Percentiles rank a stretch among this genome's conserved stretches.
phyloP scores from a whole-genome alignment of 768 basidiomycete genomes.

The Tulasnella sp. region DNA sequence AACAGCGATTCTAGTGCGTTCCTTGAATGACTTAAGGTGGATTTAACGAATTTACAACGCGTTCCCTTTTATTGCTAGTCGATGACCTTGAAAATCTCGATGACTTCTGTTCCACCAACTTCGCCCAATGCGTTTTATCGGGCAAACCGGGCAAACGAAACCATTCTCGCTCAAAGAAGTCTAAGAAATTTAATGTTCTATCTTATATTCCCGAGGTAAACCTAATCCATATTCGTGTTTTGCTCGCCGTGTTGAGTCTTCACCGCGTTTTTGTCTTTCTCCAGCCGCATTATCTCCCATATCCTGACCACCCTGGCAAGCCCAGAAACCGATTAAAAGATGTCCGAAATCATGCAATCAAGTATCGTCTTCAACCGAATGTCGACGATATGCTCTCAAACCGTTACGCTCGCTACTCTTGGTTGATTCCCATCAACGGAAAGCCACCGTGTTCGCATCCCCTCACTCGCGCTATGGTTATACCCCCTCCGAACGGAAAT shows the following conservation, averaged over 20 bases:
- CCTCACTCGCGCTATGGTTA: neutral
- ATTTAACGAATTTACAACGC: too few species aligned
- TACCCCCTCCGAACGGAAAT: neutral
- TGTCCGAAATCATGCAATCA: neutral
- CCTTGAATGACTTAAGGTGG: too few species aligned
- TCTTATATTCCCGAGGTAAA: neutral
- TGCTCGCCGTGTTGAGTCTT: neutral
- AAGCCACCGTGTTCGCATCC: neutral
- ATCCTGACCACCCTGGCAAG: neutral
- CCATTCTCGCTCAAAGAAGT: neutral
- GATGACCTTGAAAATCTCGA: neutral
- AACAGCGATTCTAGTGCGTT: too few species aligned
- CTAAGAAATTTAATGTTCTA: neutral
- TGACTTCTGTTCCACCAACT: neutral
- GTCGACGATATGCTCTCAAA: neutral
- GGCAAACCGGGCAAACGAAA: neutral
- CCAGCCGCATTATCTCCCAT: neutral
- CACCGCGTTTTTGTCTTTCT: neutral
- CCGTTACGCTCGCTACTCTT: neutral
- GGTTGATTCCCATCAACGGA: constrained; percentile 1
- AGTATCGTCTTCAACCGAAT: neutral
- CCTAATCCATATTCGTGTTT: neutral
- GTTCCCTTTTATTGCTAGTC: neutral
- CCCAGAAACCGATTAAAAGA: neutral
- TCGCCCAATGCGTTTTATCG: neutral